Base-by-base conservation (phyloP, 2,329 filamentous ascomycete genomes). In the Penicillium sp. region DNA sequence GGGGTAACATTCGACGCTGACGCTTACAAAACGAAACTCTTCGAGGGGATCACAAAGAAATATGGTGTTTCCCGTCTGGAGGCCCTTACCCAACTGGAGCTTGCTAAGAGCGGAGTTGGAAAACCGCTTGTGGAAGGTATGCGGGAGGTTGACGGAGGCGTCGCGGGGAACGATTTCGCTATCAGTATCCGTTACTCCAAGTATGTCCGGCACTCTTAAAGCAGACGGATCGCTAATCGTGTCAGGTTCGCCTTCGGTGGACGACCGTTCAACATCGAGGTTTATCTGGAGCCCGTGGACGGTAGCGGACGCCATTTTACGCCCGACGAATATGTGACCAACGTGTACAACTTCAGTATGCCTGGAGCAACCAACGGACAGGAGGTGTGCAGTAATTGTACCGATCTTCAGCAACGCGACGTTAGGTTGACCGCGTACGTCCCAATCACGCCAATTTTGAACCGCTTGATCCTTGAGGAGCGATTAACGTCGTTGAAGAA, bases 301-400 rank as follows among this genome's bases (percentile, higher is more conserved):
- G 46, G 35, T 6, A 50, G 21, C 19, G 23, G 56, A 29, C 47
- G 35, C 11, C n/a, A 58, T 30, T 51, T 48, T 7, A 50, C 45
- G 0, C 30, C 48, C 8, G 31, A 29, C 23, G 56, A 53, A 29
- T 53, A 53, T 13, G 50, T 53, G 19, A 53, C 50, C 31, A 53
- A 58, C 7, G 56, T 58, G 9, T 58, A 51, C 21, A 58, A 48
- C 30, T 58, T 58, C 47, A 58, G 56, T n/a, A 49, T 47, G 6
- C 56, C 46, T 15, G 31, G 30, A 19, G 41, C 21, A 5, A 19
- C 15, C 2, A 41, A 44, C 35, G 50, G 50, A 0, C 50, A 53
- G n/a, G 50, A 51, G 9, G 55, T 41, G 0, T 58, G 56, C 21
- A 50, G 56, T 15, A 58, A 58, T 15, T 58, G 56, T 21, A 44